Base-by-base conservation (phyloP, 208 protist genomes). In the Leptomonas seymouri region DNA sequence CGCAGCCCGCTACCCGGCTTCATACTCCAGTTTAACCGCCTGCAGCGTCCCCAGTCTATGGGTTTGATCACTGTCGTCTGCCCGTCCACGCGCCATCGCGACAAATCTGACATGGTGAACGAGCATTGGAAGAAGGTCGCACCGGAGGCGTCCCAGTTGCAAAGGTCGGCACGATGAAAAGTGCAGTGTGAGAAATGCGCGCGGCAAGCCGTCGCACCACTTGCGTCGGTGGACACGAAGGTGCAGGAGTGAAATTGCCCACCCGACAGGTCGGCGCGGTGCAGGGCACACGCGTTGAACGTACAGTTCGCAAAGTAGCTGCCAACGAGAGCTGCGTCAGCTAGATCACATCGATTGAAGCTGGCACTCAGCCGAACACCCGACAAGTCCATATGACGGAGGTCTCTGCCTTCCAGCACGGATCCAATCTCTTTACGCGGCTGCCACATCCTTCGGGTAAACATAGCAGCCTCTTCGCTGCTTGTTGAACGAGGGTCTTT, bases 241-340 rank as follows among this genome's bases (percentile, higher is more conserved):
- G 85, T 87, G 66, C 90, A 96, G 4, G 81, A 85, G 69, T 91
- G 85, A 53, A 92, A 91, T 70, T 91, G 79, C 14, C 74, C 78
- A 23, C 82, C 86, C n/a, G 61, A 27, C 28, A 90, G 23, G 53
- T 76, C 66, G 15, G 78, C 81, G 8, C 25, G 11, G 15, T 41
- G 60, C 72, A 96, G 70, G 8, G 50, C 42, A 27, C 81, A 59
- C 16, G 87, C 65, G 60, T 96, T 91, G 61, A 96, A 93, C 28
- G 80, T 90, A 76, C 80, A 71, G 67, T 85, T 73, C 8, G 71
- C 67, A 18, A 81, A 81, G 59, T 84, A 82, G 12, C 77, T 61
- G 18, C 71, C 76, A n/a, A 62, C 58, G 14, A 93, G 65, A 36
- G 51, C 25, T 1, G 66, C 60, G 18, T 64, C 44, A 6, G 79